These are phyloP conservation scores for Zychaea mexicana DNA, from an alignment of 371 early-diverging fungal genomes.

Conservation along the genomic window DNA sequence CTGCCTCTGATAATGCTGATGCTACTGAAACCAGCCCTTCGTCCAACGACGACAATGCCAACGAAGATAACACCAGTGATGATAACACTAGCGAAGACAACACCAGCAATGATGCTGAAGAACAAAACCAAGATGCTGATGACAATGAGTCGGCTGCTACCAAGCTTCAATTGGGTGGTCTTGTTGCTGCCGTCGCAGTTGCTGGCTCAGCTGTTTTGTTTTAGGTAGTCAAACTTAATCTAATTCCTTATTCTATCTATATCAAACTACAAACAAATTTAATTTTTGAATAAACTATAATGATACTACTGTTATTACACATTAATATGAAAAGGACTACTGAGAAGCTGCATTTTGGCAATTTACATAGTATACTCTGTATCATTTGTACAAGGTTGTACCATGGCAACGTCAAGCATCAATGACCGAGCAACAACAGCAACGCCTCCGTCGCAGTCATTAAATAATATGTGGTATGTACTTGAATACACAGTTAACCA, in stretches of 20 bases:
- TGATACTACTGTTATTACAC: too few relatives aligned
- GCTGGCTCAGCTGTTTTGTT: constrained; percentile 9
- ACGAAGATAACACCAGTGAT: neutral
- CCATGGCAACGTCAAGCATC: too few relatives aligned
- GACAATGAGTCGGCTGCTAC: constrained; percentile 1
- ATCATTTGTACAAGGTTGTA: too few relatives aligned
- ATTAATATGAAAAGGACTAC: too few relatives aligned
- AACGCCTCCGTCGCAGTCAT: too few relatives aligned
- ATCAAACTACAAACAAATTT: neutral
- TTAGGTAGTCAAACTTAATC: neutral
- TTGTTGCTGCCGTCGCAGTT: neutral
- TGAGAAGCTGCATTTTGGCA: too few relatives aligned
- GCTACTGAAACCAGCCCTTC: neutral
- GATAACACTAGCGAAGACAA: neutral
- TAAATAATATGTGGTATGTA: too few relatives aligned
- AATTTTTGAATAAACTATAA: neutral
- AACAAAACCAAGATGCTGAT: neutral
- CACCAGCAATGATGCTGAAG: neutral
- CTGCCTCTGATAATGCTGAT: neutral
- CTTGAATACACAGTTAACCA: too few relatives aligned
- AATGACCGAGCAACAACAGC: too few relatives aligned
- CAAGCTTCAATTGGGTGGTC: neutral
- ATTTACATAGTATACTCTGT: too few relatives aligned
- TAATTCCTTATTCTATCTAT: neutral
- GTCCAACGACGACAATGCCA: neutral